Evolutionary conservation across 2,329 filamentous ascomycete genomes (phyloP).

Genomic region (Fusarium nelsonii): DNA sequence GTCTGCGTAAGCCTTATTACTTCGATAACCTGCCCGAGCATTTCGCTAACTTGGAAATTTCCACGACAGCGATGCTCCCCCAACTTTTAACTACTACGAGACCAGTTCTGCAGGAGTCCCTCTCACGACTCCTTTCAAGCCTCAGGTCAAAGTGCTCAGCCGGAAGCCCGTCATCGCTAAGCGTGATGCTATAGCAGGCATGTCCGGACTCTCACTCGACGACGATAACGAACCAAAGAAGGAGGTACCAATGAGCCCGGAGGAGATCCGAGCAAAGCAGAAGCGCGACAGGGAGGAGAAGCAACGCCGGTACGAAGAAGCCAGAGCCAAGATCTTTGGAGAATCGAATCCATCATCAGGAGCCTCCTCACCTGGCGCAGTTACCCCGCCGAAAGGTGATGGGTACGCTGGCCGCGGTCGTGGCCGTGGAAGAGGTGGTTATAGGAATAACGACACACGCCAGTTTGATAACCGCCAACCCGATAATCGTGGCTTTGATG

Average conservation of each 20-base stretch:
- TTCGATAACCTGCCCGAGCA: conserved; percentile 1
- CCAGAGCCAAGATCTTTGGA: conserved; percentile 87
- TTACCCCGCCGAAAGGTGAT: conserved; percentile 66
- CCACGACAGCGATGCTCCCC: conserved; percentile 73
- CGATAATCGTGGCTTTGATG: conserved; percentile 50
- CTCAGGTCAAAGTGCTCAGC: conserved; percentile 84
- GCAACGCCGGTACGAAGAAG: conserved; percentile 90
- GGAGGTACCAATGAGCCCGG: conserved; percentile 74
- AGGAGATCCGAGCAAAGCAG: conserved; percentile 82
- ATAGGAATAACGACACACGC: conserved; percentile 48
- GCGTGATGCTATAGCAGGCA: conserved; percentile 65
- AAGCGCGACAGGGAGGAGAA: conserved; percentile 88
- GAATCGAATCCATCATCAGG: conserved; percentile 67
- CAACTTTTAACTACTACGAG: conserved; percentile 81
- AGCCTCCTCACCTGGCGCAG: conserved; percentile 70
- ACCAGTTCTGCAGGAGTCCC: conserved; percentile 68
- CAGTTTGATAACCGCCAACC: conserved; percentile 52
- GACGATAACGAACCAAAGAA: conserved; percentile 72
- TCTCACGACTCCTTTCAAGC: conserved; percentile 75
- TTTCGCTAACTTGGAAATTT: conserved; percentile 16
- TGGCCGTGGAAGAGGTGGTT: conserved; percentile 60
- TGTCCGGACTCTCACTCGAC: conserved; percentile 60
- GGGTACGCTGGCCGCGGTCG: conserved; percentile 57
- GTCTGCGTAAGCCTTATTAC: conserved; percentile 73
- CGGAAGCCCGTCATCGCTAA: conserved; percentile 79